phyloP scores from a whole-genome alignment of 192 early-diverging fungal genomes.

The Anaeromyces robustus region DNA sequence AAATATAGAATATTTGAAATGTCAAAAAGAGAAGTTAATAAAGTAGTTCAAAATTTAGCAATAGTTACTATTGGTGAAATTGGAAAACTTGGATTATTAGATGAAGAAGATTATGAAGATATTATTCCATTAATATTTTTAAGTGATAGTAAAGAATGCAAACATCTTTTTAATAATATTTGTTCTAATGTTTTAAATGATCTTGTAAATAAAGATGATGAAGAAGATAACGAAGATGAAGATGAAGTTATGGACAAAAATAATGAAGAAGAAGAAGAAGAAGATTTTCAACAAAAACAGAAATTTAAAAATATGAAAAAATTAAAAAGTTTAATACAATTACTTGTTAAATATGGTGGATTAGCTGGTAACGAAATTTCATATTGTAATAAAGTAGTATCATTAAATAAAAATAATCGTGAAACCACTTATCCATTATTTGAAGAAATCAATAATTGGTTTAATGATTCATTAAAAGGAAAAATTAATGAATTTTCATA shows the following conservation, averaged over 20 bases:
- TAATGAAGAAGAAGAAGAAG: neutral
- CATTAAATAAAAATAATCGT: neutral
- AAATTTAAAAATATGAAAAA: neutral
- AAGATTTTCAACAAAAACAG: neutral
- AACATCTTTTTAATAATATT: neutral
- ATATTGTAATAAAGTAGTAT: neutral
- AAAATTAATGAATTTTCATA: neutral
- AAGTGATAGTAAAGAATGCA: neutral
- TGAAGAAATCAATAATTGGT: neutral
- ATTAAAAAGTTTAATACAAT: neutral
- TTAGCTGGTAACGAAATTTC: neutral
- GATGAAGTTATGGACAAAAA: neutral
- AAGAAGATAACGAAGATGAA: neutral
- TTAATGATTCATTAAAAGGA: neutral
- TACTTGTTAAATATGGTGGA: neutral
- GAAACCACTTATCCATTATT: neutral
- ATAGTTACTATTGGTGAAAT: slow-evolving; percentile 19
- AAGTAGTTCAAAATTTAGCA: slow-evolving; percentile 12
- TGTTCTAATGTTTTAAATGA: neutral
- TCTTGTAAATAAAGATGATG: neutral
- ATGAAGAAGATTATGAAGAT: slow-evolving; percentile 38
- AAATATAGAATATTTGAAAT: slow-evolving; percentile 61
- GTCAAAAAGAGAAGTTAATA: slow-evolving; percentile 47
- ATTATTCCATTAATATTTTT: slow-evolving; percentile 50
- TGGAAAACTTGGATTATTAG: slow-evolving; percentile 34